Percentiles rank a stretch among this genome's conserved stretches.
These are phyloP conservation scores for Tetrastigma voinierianum DNA, from an alignment of 164 flowering plant genomes.

Conservation along the genomic window DNA sequence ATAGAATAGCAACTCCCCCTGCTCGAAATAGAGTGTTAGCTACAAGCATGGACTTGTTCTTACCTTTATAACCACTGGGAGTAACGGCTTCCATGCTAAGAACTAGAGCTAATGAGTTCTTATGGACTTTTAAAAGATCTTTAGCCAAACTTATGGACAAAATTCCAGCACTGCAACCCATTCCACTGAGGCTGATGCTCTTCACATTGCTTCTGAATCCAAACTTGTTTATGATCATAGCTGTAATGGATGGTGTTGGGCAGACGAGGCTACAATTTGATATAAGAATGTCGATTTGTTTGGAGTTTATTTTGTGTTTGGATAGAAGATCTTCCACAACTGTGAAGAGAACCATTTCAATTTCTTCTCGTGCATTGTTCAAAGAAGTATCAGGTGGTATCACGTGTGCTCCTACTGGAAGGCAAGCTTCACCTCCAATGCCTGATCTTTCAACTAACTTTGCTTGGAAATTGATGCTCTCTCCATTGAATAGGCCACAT, in stretches of 20 bases:
- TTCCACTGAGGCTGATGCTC: slow-evolving; percentile 55
- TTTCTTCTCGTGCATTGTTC: slow-evolving; percentile 22
- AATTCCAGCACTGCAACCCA: slow-evolving; percentile 77
- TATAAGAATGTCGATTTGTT: slow-evolving; percentile 49
- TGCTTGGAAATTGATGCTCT: slow-evolving; percentile 26
- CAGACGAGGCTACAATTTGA: slow-evolving; percentile 60
- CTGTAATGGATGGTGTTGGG: slow-evolving; percentile 62
- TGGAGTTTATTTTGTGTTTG: slow-evolving; percentile 45
- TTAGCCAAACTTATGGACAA: slow-evolving; percentile 43
- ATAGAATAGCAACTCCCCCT: slow-evolving; percentile 51
- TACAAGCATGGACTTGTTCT: slow-evolving; percentile 57
- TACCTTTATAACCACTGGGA: slow-evolving; percentile 42
- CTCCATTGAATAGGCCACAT: slow-evolving; percentile 5
- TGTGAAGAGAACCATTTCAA: slow-evolving; percentile 37
- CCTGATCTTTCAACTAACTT: slow-evolving; percentile 39
- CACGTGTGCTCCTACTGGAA: slow-evolving; percentile 29
- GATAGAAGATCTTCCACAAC: slow-evolving; percentile 38
- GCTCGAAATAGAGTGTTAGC: slow-evolving; percentile 56
- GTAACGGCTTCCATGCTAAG: slow-evolving; percentile 54
- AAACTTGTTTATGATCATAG: slow-evolving; percentile 53
- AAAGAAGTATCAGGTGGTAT: slow-evolving; percentile 36
- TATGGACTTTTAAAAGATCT: slow-evolving; percentile 53
- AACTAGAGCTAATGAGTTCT: slow-evolving; percentile 51
- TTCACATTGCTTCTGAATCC: slow-evolving; percentile 49
- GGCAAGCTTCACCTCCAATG: slow-evolving; percentile 41